A percentile compares a stretch with the other conserved stretches of the same genome.
These are phyloP conservation scores for Penicillium sclerotigenum DNA, from an alignment of 2,329 filamentous ascomycete genomes.

Conservation along the genomic window DNA sequence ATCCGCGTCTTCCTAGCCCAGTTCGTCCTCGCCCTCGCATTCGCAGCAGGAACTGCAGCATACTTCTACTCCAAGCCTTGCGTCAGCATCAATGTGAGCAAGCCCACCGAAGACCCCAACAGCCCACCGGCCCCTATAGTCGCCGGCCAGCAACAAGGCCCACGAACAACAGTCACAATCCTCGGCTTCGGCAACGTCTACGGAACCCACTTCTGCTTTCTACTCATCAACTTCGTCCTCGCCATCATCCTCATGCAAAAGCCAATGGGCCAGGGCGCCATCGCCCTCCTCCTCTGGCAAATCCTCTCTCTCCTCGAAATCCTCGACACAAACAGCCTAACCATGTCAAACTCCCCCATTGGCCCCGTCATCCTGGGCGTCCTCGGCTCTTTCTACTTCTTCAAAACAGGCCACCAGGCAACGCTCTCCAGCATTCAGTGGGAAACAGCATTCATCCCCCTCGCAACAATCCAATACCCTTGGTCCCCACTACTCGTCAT, in stretches of 20 bases:
- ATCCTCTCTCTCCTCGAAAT: constrained; percentile 72
- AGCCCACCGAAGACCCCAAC: constrained; percentile 46
- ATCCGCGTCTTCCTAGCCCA: constrained; percentile 76
- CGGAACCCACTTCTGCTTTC: constrained; percentile 81
- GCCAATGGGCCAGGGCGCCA: constrained; percentile 85
- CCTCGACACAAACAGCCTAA: constrained; percentile 59
- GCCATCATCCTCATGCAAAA: constrained; percentile 81
- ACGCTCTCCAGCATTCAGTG: constrained; percentile 85
- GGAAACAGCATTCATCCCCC: constrained; percentile 90
- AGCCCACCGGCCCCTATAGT: constrained; percentile 28
- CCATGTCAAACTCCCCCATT: constrained; percentile 62
- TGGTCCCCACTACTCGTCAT: constrained; percentile 79
- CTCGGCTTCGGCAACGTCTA: constrained; percentile 92
- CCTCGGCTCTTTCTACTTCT: constrained; percentile 92
- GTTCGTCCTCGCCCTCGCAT: constrained; percentile 70
- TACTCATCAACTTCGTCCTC: constrained; percentile 74
- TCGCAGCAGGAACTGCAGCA: constrained; percentile 79
- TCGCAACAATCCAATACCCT: constrained; percentile 79
- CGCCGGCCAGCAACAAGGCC: constrained; percentile 20
- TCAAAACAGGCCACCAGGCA: constrained; percentile 96
- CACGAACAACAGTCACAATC: constrained; percentile 62
- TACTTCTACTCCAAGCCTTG: constrained; percentile 85
- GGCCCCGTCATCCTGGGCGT: constrained; percentile 80
- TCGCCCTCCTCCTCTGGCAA: constrained; percentile 82
- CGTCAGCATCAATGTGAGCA: constrained; percentile 65